phyloP scores from a whole-genome alignment of 345 rosid genomes.

The Lepidium sativum region DNA sequence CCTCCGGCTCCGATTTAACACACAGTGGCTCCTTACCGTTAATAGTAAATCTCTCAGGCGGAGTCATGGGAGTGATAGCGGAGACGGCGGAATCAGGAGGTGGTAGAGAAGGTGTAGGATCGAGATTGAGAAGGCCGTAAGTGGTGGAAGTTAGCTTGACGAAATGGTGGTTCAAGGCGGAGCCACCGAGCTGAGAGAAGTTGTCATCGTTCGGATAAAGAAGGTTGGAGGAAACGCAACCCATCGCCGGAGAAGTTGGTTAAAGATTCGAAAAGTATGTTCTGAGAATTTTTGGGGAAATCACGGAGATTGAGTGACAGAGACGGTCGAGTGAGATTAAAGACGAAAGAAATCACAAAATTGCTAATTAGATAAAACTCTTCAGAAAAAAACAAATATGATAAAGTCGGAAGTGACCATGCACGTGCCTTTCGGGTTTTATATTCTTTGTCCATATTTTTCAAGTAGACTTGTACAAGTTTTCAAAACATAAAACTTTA shows the following conservation, averaged over 20 bases:
- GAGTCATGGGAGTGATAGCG: conserved; percentile 43
- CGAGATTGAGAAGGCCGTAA: conserved; percentile 79
- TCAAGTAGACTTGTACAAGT: not conserved
- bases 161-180: conserved; percentile 63
- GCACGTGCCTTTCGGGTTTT: conserved; percentile 13
- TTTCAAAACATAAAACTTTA: no score
- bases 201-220: conserved; percentile 51
- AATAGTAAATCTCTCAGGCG: conserved; percentile 48
- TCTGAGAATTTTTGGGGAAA: not conserved
- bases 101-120: conserved; percentile 33
- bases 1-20: conserved; percentile 43
- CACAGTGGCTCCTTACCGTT: conserved; percentile 28
- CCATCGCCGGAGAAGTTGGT: conserved; percentile 32
- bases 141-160: conserved; percentile 86
- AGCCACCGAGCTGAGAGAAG: conserved; percentile 49
- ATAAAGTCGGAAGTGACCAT: not conserved
- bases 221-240: conserved; percentile 75
- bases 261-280: not conserved
- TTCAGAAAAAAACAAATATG: not conserved
- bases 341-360: not conserved
- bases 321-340: conserved; percentile 7
- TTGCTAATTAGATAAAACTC: not conserved
- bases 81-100: conserved; percentile 5
- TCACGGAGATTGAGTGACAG: conserved; percentile 1
- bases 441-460: not conserved